Percentiles rank a stretch among this genome's conserved stretches.
phyloP scores from a whole-genome alignment of 441 rosid genomes.

The Eruca vesicaria region DNA sequence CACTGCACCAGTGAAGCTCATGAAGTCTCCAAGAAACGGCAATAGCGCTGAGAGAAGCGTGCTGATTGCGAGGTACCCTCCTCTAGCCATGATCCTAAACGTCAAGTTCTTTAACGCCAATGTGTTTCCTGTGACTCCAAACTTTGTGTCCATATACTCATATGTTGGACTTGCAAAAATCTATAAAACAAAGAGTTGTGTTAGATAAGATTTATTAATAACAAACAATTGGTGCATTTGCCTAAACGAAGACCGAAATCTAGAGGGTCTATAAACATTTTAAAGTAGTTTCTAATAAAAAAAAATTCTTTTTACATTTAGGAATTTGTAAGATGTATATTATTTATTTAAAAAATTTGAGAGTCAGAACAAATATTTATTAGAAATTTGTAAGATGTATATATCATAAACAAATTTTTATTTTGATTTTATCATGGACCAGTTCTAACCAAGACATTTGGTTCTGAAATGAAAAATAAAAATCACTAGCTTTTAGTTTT shows the following conservation, averaged over 20 bases:
- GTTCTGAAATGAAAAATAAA: background rate
- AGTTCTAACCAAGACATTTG: background rate
- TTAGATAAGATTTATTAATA: background rate
- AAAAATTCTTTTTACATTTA: background rate
- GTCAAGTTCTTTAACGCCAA: slow-evolving; percentile 51
- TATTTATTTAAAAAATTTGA: no score
- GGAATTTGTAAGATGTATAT: background rate
- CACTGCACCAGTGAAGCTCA: slow-evolving; percentile 18
- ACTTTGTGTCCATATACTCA: slow-evolving; percentile 83
- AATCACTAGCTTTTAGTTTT: background rate
- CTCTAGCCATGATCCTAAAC: slow-evolving; percentile 68
- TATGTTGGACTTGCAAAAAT: slow-evolving; percentile 93
- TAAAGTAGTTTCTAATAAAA: background rate
- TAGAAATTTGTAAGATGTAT: background rate
- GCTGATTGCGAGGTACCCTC: slow-evolving; percentile 54
- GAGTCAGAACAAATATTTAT: no score
- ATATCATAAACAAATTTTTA: no score
- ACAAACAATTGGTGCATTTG: background rate
- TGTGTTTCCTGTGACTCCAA: slow-evolving; percentile 68
- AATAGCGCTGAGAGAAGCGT: slow-evolving; percentile 43
- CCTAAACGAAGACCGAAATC: no score
- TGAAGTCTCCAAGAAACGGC: slow-evolving; percentile 13
- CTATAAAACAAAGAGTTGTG: slow-evolving; percentile 35
- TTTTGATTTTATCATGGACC: background rate
- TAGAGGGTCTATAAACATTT: background rate